phyloP scores from a whole-genome alignment of 2,329 filamentous ascomycete species.

The Diaporthe caulivora region DNA sequence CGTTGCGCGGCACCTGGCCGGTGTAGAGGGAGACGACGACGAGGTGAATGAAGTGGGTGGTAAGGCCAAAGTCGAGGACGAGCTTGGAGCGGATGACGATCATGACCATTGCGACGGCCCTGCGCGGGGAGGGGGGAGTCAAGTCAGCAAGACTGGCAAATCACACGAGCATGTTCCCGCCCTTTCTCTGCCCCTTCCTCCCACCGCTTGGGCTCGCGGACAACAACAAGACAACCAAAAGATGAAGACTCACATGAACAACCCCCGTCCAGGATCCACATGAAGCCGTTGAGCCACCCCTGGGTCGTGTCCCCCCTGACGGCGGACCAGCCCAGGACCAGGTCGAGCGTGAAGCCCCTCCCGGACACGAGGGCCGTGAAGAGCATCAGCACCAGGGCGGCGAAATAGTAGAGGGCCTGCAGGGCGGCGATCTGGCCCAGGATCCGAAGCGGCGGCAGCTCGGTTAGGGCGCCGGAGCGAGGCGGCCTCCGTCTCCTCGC shows the following conservation, averaged over 20 bases:
- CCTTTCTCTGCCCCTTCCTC: background rate
- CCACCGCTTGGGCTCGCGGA: too few relatives aligned
- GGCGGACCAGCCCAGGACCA: constrained; percentile 70
- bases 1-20: constrained; percentile 78
- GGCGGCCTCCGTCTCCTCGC: constrained; percentile 68
- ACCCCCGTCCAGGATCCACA: constrained; percentile 69
- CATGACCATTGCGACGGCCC: constrained; percentile 84
- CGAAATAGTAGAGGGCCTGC: constrained; percentile 68
- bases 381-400: constrained; percentile 64
- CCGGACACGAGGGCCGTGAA: constrained; percentile 72
- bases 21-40: constrained; percentile 77
- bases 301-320: constrained; percentile 72
- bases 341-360: constrained; percentile 62
- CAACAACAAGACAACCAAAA: constrained; percentile 36
- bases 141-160: constrained; percentile 11
- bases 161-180: constrained; percentile 24
- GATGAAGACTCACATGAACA: constrained; percentile 66
- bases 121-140: constrained; percentile 51
- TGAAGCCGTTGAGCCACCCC: constrained; percentile 70
- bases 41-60: constrained; percentile 64
- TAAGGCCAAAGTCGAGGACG: constrained; percentile 93
- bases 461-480: constrained; percentile 69
- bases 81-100: constrained; percentile 92
- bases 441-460: constrained; percentile 72
- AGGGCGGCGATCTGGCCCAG: constrained; percentile 69